phyloP scores from a whole-genome alignment of 768 basidiomycete genomes.

The Suillus discolor region DNA sequence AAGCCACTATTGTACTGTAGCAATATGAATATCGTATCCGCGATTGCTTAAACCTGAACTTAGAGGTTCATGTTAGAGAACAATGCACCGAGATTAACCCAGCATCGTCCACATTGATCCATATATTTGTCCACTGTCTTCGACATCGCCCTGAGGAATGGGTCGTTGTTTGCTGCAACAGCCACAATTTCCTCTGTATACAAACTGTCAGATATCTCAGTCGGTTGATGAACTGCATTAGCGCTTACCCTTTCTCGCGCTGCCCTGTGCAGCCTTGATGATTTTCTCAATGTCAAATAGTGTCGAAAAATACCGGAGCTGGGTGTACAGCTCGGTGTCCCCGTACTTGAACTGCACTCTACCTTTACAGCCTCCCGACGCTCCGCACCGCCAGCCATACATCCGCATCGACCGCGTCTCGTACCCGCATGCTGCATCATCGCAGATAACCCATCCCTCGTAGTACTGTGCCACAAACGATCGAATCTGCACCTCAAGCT shows the following conservation, averaged over 20 bases:
- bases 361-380: slow-evolving; percentile 24
- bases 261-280: slow-evolving; percentile 50
- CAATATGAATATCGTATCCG: background rate
- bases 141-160: slow-evolving; percentile 53
- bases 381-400: slow-evolving; percentile 82
- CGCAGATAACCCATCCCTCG: slow-evolving; percentile 85
- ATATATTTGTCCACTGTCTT: slow-evolving; percentile 76
- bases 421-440: slow-evolving; percentile 81
- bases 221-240: background rate
- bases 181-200: slow-evolving; percentile 56
- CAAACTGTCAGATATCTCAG: background rate
- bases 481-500: slow-evolving; percentile 88
- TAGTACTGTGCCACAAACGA: slow-evolving; percentile 80
- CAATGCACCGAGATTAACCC: slow-evolving; percentile 78
- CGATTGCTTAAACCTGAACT: slow-evolving; percentile 5
- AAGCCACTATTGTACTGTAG: too few species aligned
- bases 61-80: slow-evolving; percentile 83
- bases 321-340: slow-evolving; percentile 85
- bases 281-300: slow-evolving; percentile 78
- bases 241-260: slow-evolving; percentile 41
- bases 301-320: slow-evolving; percentile 79
- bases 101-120: slow-evolving; percentile 85
- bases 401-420: slow-evolving; percentile 95
- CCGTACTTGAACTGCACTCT: slow-evolving; percentile 59
- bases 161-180: slow-evolving; percentile 51